Conservation (phyloP, 306 rosid species). For the Gynostemma pentaphyllum region DNA sequence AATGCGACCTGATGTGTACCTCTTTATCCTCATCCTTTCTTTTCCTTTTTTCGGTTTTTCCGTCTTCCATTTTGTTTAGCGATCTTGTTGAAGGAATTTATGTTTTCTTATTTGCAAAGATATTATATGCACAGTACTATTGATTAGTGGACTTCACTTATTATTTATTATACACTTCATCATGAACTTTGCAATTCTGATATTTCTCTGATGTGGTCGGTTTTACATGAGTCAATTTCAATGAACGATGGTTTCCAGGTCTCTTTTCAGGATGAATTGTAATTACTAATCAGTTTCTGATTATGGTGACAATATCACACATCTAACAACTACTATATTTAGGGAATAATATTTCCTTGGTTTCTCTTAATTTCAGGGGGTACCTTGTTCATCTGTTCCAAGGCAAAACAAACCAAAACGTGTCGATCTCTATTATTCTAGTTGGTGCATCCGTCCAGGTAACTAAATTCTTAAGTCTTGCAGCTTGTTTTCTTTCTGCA, state of each 20-base stretch:
- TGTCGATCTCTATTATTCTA: constrained; percentile 49
- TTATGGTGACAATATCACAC: neutral
- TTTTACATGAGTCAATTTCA: neutral
- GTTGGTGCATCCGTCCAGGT: constrained; percentile 65
- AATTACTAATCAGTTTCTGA: neutral
- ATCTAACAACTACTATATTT: neutral
- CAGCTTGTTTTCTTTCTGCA: neutral
- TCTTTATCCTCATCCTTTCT: neutral
- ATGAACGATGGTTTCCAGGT: neutral
- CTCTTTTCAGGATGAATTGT: neutral
- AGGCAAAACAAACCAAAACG: constrained; percentile 49
- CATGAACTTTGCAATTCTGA: neutral
- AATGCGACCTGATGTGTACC: neutral
- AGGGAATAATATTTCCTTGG: constrained; percentile 14
- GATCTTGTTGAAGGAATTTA: neutral
- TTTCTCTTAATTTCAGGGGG: constrained; percentile 26
- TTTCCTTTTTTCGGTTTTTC: neutral
- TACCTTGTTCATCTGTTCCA: constrained; percentile 36
- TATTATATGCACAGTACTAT: neutral
- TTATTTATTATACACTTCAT: neutral
- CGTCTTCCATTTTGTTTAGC: neutral
- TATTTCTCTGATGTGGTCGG: neutral
- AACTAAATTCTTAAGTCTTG: neutral
- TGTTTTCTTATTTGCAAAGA: neutral
- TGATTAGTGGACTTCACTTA: neutral